Evolutionary conservation across 495 filamentous ascomycete genomes (phyloP).

Genomic region (Trichocladium antarcticum): DNA sequence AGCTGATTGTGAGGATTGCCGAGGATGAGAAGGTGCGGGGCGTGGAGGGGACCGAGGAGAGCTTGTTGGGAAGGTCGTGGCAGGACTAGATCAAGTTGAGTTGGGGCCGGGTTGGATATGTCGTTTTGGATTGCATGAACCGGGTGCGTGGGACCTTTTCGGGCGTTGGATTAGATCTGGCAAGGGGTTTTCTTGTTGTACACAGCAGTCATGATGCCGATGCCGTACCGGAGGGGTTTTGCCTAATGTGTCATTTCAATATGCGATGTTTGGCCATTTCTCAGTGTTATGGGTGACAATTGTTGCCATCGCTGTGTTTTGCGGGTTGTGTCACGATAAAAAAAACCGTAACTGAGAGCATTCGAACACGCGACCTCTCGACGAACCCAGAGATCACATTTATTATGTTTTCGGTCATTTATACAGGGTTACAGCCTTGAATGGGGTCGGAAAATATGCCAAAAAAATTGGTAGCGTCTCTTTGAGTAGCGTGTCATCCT

Average conservation of each 20-base stretch:
- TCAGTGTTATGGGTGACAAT: too few relatives aligned
- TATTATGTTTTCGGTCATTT: neutral
- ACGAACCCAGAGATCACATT: neutral
- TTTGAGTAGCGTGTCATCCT: constrained; percentile 99
- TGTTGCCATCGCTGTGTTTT: neutral
- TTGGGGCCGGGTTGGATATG: neutral
- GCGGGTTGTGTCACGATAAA: neutral
- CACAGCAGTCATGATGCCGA: too few relatives aligned
- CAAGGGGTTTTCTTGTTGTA: too few relatives aligned
- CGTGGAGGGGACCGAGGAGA: constrained; percentile 7
- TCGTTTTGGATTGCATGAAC: neutral
- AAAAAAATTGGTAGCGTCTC: constrained; percentile 83
- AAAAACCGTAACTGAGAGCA: neutral
- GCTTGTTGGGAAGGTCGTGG: constrained; percentile 23
- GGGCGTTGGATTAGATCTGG: too few relatives aligned
- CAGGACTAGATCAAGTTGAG: constrained; percentile 12
- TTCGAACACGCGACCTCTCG: constrained; percentile 14
- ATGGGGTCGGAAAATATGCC: neutral
- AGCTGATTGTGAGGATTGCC: constrained; percentile 42
- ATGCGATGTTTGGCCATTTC: too few relatives aligned
- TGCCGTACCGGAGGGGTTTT: too few relatives aligned
- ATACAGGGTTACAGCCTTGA: neutral
- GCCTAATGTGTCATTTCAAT: too few relatives aligned
- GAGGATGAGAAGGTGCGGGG: constrained; percentile 22
- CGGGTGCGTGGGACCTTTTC: too few relatives aligned